Evolutionary conservation across 2,329 filamentous ascomycete species (phyloP).

Genomic region (Emergomyces orientalis): DNA sequence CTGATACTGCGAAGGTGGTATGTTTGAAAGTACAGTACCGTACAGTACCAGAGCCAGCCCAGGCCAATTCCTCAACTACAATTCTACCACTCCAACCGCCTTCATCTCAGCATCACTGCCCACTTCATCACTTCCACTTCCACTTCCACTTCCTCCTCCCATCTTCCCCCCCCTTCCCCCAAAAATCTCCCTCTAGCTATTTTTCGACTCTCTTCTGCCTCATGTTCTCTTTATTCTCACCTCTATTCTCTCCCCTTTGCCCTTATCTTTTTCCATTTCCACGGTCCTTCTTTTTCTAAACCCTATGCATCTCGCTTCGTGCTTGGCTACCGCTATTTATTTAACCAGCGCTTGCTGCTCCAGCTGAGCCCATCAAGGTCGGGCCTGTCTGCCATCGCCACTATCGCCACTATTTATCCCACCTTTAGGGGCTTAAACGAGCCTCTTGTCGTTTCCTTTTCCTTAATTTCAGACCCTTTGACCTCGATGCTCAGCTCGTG

Average conservation of each 20-base stretch:
- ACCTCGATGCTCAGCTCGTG: constrained; percentile 16
- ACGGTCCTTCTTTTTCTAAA: constrained; percentile 9
- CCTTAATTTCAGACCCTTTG: constrained; percentile 10
- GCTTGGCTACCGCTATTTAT: constrained; percentile 7
- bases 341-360: constrained; percentile 5
- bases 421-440: constrained; percentile 1
- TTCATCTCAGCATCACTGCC: not conserved
- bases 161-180: constrained; percentile 1
- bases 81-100: not conserved
- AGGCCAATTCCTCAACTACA: not conserved
- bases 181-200: not conserved
- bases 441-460: constrained; percentile 8
- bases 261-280: constrained; percentile 3
- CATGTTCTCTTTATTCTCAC: not conserved
- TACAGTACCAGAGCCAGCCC: not conserved
- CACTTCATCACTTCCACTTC: constrained; percentile 9
- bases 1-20: too few relatives aligned
- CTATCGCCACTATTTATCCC: constrained; percentile 13
- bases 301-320: constrained; percentile 14
- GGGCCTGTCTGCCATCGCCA: constrained; percentile 11
- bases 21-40: not conserved
- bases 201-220: constrained; percentile 16
- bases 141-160: constrained; percentile 1
- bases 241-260: not conserved
- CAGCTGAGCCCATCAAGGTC: constrained; percentile 14